Evolutionary conservation across 352 stramenopile genomes (phyloP), one percentile per base, ranked within the genome.

Genomic region (Pythium apleroticum): DNA sequence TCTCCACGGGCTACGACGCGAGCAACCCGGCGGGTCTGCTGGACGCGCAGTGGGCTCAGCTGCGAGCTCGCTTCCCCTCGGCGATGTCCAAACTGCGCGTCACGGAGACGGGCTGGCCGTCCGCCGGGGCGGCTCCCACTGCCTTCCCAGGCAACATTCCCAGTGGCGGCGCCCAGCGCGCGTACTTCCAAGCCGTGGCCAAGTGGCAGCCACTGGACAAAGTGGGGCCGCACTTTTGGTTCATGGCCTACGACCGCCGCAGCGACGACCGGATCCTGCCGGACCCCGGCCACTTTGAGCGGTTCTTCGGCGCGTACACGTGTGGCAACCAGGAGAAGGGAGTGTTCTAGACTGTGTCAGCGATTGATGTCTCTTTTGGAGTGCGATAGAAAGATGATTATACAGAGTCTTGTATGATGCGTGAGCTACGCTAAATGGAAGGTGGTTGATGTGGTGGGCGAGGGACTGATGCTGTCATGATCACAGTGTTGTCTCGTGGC

Each of bases 281-380:
- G 0, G 72, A 76, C 52, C 30, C 55, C 2, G 68, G 65, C 8
- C 72, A 84, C 48, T 72, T 76, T 11, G 80, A 89, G 57, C 68
- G 66, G 52, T 73, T 84, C 62, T 89, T 89, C 65, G 80, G 80
- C 33, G 71, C 88, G 33, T 85, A 77, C 63, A 84, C 72, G 54
- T 74, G 73, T 66, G 68, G 78, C 56, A 72, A 71, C 37, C 43
- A 81, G 54, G 57, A 73, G 31, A 89, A 89, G 65, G 53, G 53
- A 20, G 61, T 68, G 27, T 19, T 69, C 15, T 62, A 43, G 48
- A 46, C 19, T 20, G 4, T 46, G 19, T 39, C 33, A 39, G 33
- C 33, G 8, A 17, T 39, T 17, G 33, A 39, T 39, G 33, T 39
- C 33, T 46, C 20, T 10, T 39, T 4, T 15, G 3, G 37, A 8